Percentiles rank a stretch among this genome's conserved stretches.
Evolutionary conservation across 2,329 filamentous ascomycete genomes (phyloP).

Genomic region (Aureobasidium sp.): DNA sequence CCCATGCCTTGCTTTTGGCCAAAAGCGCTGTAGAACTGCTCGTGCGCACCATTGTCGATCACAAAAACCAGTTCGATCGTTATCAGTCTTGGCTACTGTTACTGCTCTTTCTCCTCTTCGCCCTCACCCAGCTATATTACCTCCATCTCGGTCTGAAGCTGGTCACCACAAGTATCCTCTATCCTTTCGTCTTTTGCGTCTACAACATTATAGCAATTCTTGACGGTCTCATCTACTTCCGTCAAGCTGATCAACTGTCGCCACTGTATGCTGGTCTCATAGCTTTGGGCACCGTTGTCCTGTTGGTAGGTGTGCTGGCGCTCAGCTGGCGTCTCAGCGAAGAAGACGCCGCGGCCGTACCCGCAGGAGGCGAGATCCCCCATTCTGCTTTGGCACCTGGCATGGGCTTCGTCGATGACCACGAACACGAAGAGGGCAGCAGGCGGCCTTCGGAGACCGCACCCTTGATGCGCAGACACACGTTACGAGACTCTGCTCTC

Average conservation of each 20-base stretch:
- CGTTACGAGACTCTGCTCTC: slow-evolving; percentile 5
- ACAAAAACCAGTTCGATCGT: slow-evolving; percentile 84
- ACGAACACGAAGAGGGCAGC: slow-evolving; percentile 21
- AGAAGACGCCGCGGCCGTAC: slow-evolving; percentile 45
- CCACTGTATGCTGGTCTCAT: slow-evolving; percentile 72
- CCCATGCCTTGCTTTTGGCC: slow-evolving; percentile 84
- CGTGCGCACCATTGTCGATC: slow-evolving; percentile 75
- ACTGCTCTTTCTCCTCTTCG: slow-evolving; percentile 68
- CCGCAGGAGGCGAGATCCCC: slow-evolving; percentile 42
- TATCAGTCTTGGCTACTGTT: slow-evolving; percentile 95
- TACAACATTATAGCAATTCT: slow-evolving; percentile 99
- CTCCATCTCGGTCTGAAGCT: slow-evolving; percentile 89
- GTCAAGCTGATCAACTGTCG: slow-evolving; percentile 73
- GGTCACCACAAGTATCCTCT: slow-evolving; percentile 89
- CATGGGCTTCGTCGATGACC: slow-evolving; percentile 69
- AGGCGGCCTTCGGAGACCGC: slow-evolving; percentile 17
- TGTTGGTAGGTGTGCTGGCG: slow-evolving; percentile 80
- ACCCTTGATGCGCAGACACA: slow-evolving; percentile 12
- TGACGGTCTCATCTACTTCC: slow-evolving; percentile 94
- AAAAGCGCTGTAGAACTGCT: slow-evolving; percentile 95
- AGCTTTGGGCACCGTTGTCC: slow-evolving; percentile 73
- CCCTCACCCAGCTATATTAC: slow-evolving; percentile 88
- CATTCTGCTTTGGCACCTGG: slow-evolving; percentile 70
- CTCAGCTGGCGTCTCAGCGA: slow-evolving; percentile 90
- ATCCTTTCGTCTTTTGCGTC: slow-evolving; percentile 94